These are phyloP conservation scores for Rutstroemia sp. DNA, from an alignment of 2,329 filamentous ascomycete species.

Conservation along the genomic window DNA sequence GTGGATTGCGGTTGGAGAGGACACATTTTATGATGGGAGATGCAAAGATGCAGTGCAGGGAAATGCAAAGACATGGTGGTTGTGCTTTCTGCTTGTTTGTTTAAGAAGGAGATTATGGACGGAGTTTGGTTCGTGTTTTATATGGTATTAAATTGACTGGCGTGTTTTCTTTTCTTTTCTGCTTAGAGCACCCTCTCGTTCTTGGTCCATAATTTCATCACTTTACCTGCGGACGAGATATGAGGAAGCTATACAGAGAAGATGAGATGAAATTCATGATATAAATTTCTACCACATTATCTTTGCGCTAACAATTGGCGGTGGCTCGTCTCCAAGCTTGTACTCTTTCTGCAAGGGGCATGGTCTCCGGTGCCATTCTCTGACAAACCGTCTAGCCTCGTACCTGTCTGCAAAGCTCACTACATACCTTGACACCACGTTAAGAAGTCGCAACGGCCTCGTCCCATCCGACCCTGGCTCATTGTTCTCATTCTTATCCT, in stretches of 20 bases:
- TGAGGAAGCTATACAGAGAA: neutral
- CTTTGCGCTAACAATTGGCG: slow-evolving; percentile 37
- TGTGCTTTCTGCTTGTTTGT: slow-evolving; percentile 18
- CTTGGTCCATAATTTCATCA: neutral
- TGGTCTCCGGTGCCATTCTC: slow-evolving; percentile 43
- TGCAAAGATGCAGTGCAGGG: neutral
- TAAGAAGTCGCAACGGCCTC: neutral
- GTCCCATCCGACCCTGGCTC: neutral
- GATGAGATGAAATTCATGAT: neutral
- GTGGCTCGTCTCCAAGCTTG: slow-evolving; percentile 30
- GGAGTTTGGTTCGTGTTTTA: slow-evolving; percentile 27
- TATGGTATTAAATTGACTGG: slow-evolving; percentile 12
- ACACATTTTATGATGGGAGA: neutral
- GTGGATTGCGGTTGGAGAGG: slow-evolving; percentile 10
- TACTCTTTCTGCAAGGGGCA: slow-evolving; percentile 30
- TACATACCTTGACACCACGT: slow-evolving; percentile 21
- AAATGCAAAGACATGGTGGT: slow-evolving; percentile 6
- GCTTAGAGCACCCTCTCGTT: neutral
- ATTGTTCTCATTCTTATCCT: neutral
- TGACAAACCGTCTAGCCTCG: slow-evolving; percentile 37
- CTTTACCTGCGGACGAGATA: neutral
- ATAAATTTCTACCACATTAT: slow-evolving; percentile 37
- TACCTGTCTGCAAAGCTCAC: slow-evolving; percentile 26
- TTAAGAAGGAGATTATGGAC: slow-evolving; percentile 26
- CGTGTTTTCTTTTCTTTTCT: slow-evolving; percentile 2